Evolutionary conservation across 2,329 filamentous ascomycete species (phyloP), one percentile per base, ranked within the genome.

Genomic region (Myriosclerotinia duriaeana): DNA sequence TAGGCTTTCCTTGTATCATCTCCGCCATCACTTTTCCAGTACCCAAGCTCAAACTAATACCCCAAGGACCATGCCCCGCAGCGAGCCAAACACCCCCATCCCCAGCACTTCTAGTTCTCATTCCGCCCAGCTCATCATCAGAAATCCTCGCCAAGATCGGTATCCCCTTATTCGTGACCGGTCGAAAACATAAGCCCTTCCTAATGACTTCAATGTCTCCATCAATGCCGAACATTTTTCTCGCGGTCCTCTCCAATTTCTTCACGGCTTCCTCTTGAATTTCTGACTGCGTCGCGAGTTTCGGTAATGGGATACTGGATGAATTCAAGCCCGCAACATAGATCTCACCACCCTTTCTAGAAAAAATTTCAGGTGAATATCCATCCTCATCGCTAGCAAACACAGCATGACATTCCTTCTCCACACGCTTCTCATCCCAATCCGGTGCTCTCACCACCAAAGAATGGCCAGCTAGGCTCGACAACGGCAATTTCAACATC

Each of bases 41-140:
- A 1, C 89, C 90, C 40, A 91, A 77, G 20, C 81, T 81, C 73
- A 87, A 74, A 58, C 81, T 83, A 36, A 89, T 89, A 0, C 90
- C 90, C 90, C 90, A 93, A 0, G 90, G 88, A 0, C 90, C 90
- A 79, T 93, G 90, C 0, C 91, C 90, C 5, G 87, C 82, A 1
- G 88, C 87, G 48, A 93, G 76, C 74, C 85, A 93, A 0, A 94
- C 87, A 5, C 90, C 89, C 2, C 88, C 87, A 0, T 80, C 80
- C 0, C 72, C 73, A 22, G 74, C 76, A 36, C 73, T 73, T 69
- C 70, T 76, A 34, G 81, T 77, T 8, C 83, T 73, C 0, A 79
- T 78, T 15, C 72, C 73, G 1, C 86, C 87, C 3, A 92, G 80
- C 53, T 81, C 79, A 15, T 77, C 74, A 70, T 90, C 86, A 1